These are phyloP conservation scores for Polyrhizophydium stewartii DNA, from an alignment of 371 early-diverging fungal genomes.

Conservation along the genomic window DNA sequence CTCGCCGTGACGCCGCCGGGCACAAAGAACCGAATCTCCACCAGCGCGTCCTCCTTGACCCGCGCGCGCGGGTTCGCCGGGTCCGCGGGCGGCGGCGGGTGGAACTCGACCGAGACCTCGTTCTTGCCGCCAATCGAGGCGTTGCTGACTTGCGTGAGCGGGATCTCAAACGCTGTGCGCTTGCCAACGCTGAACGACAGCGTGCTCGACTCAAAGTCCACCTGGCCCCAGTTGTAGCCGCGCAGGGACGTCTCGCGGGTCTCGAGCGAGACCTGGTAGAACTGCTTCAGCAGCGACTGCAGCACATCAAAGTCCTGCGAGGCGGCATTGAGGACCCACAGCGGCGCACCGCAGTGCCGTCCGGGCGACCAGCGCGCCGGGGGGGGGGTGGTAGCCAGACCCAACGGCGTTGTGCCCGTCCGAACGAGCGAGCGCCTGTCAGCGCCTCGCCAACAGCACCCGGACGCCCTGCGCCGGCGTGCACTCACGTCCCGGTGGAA, in stretches of 20 bases:
- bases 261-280: slow-evolving; percentile 75
- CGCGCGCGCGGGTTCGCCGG: slow-evolving; percentile 35
- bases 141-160: slow-evolving; percentile 83
- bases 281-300: slow-evolving; percentile 57
- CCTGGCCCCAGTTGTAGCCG: slow-evolving; percentile 94
- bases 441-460: too few species aligned
- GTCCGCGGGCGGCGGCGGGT: slow-evolving; percentile 30
- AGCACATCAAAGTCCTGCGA: slow-evolving; percentile 76
- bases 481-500: slow-evolving; percentile 69
- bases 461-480: too few species aligned
- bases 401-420: too few species aligned
- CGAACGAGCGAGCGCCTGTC: too few species aligned
- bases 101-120: slow-evolving; percentile 90
- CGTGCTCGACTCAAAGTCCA: slow-evolving; percentile 55
- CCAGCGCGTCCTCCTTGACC: slow-evolving; percentile 68
- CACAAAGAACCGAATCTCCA: slow-evolving; percentile 90
- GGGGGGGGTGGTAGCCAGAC: too few species aligned
- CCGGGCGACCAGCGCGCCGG: too few species aligned
- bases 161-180: slow-evolving; percentile 88
- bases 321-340: too few species aligned
- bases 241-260: slow-evolving; percentile 77
- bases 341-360: too few species aligned
- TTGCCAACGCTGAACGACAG: slow-evolving; percentile 77
- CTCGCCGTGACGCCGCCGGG: slow-evolving; percentile 72
- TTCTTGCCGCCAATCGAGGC: slow-evolving; percentile 82